Evolutionary conservation across 2,329 filamentous ascomycete species (phyloP).

Genomic region (Colletotrichum limetticola): DNA sequence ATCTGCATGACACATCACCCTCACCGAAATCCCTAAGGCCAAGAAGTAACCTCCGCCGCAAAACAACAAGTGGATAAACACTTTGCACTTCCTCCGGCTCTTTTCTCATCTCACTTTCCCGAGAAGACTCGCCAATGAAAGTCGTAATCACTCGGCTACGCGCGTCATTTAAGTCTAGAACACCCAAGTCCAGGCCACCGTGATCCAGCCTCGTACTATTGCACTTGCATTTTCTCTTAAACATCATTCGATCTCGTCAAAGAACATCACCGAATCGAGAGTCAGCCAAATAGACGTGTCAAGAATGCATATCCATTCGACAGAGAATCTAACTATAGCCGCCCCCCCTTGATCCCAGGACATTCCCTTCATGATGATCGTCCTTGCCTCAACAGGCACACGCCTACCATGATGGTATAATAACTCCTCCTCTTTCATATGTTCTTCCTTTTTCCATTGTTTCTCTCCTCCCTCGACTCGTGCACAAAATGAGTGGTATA

Average conservation of each 20-base stretch:
- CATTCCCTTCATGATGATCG: not conserved
- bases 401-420: not conserved
- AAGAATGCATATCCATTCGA: not conserved
- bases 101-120: not conserved
- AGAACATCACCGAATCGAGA: not conserved
- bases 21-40: no score
- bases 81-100: no score
- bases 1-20: no score
- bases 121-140: rapidly evolving
- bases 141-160: not conserved
- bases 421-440: not conserved
- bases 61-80: no score
- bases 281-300: not conserved
- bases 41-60: not conserved
- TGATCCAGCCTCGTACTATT: no score
- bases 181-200: no score
- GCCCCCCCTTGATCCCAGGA: not conserved
- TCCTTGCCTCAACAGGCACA: not conserved
- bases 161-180: no score
- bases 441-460: not conserved
- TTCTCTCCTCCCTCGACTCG: not conserved
- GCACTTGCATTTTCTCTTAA: no score
- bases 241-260: no score
- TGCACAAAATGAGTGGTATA: slow-evolving; percentile 21
- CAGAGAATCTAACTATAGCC: not conserved